These are phyloP conservation scores for Colletotrichum euphorbiae DNA, from an alignment of 2,329 filamentous ascomycete genomes.

Conservation along the genomic window DNA sequence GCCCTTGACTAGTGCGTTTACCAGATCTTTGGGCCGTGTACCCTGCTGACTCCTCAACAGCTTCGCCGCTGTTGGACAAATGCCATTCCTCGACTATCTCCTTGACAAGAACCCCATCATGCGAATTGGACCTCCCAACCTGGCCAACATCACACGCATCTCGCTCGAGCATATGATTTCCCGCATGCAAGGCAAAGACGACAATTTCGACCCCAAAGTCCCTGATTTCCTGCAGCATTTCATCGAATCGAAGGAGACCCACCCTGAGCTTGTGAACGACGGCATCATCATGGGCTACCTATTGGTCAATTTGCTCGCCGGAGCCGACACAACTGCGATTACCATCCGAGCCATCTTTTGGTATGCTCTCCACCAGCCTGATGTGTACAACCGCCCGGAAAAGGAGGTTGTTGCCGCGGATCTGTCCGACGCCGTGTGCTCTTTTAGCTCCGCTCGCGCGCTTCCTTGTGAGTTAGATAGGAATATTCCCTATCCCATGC, in stretches of 20 bases:
- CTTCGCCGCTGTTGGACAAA: constrained; percentile 46
- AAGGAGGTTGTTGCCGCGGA: constrained; percentile 49
- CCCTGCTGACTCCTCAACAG: constrained; percentile 34
- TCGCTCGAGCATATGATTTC: constrained; percentile 40
- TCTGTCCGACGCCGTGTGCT: not conserved
- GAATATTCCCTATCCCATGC: not conserved
- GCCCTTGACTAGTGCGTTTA: constrained; percentile 45
- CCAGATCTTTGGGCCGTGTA: too few species aligned
- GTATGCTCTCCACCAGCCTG: constrained; percentile 49
- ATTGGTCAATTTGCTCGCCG: constrained; percentile 49
- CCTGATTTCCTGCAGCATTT: constrained; percentile 50
- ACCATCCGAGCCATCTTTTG: constrained; percentile 51
- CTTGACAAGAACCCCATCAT: constrained; percentile 47
- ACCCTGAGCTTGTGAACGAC: constrained; percentile 52
- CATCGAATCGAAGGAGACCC: constrained; percentile 48
- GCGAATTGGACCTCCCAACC: constrained; percentile 43
- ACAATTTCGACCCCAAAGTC: constrained; percentile 27
- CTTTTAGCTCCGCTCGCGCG: constrained; percentile 46
- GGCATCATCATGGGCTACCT: constrained; percentile 46
- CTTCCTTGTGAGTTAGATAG: constrained; percentile 45
- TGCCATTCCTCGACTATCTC: constrained; percentile 44
- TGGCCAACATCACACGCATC: constrained; percentile 42
- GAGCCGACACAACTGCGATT: constrained; percentile 52
- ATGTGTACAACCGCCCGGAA: constrained; percentile 45
- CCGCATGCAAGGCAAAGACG: constrained; percentile 34